These are phyloP conservation scores for Aspergillus sclerotialis DNA, from an alignment of 2,329 filamentous ascomycete species.

Conservation along the genomic window DNA sequence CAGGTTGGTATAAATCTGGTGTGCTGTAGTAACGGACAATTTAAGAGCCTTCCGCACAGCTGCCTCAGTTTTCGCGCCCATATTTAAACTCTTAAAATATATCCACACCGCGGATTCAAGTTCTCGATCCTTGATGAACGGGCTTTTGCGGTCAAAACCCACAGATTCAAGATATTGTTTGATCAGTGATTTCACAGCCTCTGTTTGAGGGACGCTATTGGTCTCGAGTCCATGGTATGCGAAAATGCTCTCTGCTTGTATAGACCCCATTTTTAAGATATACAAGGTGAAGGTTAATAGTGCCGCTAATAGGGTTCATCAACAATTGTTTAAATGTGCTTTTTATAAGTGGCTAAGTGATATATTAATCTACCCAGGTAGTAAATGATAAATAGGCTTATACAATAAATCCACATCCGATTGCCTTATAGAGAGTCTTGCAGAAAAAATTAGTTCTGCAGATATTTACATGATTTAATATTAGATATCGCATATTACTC, in stretches of 20 bases:
- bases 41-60: slow-evolving; percentile 4
- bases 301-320: not conserved
- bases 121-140: slow-evolving; percentile 3
- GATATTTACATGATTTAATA: too few species aligned
- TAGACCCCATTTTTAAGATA: not conserved
- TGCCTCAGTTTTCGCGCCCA: slow-evolving; percentile 2
- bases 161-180: slow-evolving; percentile 6
- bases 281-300: not conserved
- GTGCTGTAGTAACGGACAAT: slow-evolving; percentile 3
- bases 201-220: not conserved
- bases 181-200: slow-evolving; percentile 6
- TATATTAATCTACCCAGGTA: not conserved
- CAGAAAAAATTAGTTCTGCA: too few species aligned
- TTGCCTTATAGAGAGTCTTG: too few species aligned
- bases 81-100: slow-evolving; percentile 5
- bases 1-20: slow-evolving; percentile 5
- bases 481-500: too few species aligned
- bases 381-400: not conserved
- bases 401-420: not conserved
- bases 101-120: slow-evolving; percentile 4
- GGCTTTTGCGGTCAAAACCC: slow-evolving; percentile 5
- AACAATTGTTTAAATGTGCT: not conserved
- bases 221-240: slow-evolving; percentile 4
- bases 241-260: slow-evolving; percentile 2
- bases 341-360: not conserved